Evolutionary conservation across 345 rosid species (phyloP).

Genomic region (Combretum micranthum): DNA sequence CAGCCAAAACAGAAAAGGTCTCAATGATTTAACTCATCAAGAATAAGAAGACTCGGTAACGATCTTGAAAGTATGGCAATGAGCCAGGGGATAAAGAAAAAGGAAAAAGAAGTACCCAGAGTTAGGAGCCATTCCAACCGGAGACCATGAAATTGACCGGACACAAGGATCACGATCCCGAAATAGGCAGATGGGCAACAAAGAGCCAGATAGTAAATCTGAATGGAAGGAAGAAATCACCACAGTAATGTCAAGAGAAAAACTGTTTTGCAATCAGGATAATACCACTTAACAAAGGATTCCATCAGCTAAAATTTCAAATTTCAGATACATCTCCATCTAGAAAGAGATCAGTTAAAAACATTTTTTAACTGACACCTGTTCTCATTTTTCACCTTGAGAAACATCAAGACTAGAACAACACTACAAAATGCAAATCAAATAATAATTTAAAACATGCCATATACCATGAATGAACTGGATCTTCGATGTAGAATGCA

Average conservation of each 20-base stretch:
- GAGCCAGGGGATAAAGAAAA: neutral
- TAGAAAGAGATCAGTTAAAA: too few relatives aligned
- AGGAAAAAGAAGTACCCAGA: constrained; percentile 41
- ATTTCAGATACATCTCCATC: too few relatives aligned
- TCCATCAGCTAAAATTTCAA: too few relatives aligned
- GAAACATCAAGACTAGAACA: too few relatives aligned
- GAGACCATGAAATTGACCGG: constrained; percentile 90
- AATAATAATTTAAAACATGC: too few relatives aligned
- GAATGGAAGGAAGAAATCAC: constrained; percentile 3
- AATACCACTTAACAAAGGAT: neutral
- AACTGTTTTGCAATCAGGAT: neutral
- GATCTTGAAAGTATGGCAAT: constrained; percentile 1
- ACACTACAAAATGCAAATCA: too few relatives aligned
- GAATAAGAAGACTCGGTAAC: neutral
- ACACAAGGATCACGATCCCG: constrained; percentile 64
- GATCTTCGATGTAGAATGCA: too few relatives aligned
- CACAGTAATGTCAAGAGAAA: neutral
- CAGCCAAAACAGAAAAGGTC: neutral
- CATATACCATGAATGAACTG: too few relatives aligned
- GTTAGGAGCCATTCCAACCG: constrained; percentile 80
- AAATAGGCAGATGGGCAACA: constrained; percentile 59
- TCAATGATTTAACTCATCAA: neutral
- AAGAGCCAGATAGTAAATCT: constrained; percentile 56
- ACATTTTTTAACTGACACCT: too few relatives aligned
- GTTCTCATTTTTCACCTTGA: too few relatives aligned